These are phyloP conservation scores for Rhizopogon salebrosus DNA, from an alignment of 768 basidiomycete genomes.

Conservation along the genomic window DNA sequence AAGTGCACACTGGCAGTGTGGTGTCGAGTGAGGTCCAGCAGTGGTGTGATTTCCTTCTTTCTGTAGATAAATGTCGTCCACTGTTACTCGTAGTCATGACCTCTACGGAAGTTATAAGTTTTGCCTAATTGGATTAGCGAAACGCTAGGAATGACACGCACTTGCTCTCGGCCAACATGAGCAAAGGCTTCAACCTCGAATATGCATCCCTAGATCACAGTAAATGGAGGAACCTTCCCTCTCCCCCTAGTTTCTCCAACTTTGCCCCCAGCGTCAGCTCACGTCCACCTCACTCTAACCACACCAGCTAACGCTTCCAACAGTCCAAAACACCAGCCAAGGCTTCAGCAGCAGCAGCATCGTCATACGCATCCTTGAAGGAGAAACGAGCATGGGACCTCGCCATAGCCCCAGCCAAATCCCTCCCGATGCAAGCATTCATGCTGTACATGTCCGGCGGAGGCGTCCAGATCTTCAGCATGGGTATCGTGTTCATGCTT, in stretches of 20 bases:
- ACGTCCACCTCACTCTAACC: not conserved
- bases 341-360: constrained; percentile 26
- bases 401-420: constrained; percentile 80
- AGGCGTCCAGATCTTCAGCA: constrained; percentile 93
- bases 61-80: too few relatives aligned
- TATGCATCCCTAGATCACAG: constrained; percentile 27
- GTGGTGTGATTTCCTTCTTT: too few relatives aligned
- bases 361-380: constrained; percentile 64
- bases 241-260: constrained; percentile 65
- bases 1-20: too few relatives aligned
- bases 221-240: constrained; percentile 57
- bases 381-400: constrained; percentile 82
- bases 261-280: constrained; percentile 23
- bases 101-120: too few relatives aligned
- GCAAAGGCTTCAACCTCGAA: constrained; percentile 18
- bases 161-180: not conserved
- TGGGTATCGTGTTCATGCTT: constrained; percentile 94
- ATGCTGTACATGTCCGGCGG: constrained; percentile 99
- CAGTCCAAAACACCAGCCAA: constrained; percentile 42
- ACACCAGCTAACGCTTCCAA: not conserved
- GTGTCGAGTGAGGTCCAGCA: too few relatives aligned
- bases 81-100: too few relatives aligned
- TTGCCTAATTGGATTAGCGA: not conserved
- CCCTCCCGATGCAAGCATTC: constrained; percentile 93
- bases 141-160: not conserved